Evolutionary conservation across 2,329 filamentous ascomycete species (phyloP).

Genomic region (Alternaria novae-zelandiae): DNA sequence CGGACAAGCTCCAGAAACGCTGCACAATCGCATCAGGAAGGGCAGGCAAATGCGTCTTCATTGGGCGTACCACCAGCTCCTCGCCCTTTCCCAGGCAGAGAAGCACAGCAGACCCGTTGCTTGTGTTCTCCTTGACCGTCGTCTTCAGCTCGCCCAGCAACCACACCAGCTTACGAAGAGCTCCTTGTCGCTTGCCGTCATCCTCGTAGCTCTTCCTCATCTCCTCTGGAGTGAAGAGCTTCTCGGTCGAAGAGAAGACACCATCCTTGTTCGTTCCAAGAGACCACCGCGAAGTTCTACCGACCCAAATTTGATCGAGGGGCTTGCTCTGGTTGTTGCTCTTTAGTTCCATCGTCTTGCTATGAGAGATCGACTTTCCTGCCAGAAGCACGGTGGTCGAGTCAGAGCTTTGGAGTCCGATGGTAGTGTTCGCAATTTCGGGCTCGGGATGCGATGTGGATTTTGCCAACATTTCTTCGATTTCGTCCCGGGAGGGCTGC

Average conservation of each 20-base stretch:
- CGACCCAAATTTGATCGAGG: not conserved
- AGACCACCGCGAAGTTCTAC: not conserved
- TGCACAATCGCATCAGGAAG: not conserved
- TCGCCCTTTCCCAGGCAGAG: not conserved
- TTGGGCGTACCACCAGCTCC: not conserved
- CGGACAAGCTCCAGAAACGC: not conserved
- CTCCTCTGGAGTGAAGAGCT: not conserved
- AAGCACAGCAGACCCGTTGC: not conserved
- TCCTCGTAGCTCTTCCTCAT: not conserved
- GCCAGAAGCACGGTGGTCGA: not conserved
- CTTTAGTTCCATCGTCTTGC: not conserved
- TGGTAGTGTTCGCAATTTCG: not conserved
- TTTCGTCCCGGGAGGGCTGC: not conserved
- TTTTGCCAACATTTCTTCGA: not conserved
- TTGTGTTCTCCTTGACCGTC: not conserved
- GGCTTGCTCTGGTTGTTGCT: not conserved
- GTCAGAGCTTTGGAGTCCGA: not conserved
- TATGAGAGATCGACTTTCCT: not conserved
- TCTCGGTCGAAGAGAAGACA: not conserved
- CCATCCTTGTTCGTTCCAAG: not conserved
- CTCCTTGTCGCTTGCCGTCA: not conserved
- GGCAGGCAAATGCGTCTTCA: not conserved
- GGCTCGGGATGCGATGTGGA: not conserved
- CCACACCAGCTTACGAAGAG: not conserved
- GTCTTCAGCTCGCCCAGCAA: not conserved